Conservation (phyloP, 345 rosid genomes). For the Diplotaxis tenuifolia region DNA sequence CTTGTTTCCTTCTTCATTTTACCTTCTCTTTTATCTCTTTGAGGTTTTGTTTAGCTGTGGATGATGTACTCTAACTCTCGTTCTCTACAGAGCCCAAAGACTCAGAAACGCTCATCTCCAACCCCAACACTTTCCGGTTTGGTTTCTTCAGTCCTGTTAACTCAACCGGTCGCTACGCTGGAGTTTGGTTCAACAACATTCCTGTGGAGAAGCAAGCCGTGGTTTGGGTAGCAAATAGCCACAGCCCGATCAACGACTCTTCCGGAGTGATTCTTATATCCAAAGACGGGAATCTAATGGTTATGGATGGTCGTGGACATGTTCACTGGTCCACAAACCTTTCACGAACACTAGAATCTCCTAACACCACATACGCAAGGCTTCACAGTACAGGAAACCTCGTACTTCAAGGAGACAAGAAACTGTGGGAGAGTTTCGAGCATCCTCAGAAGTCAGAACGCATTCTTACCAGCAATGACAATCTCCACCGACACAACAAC, state of each 20-base stretch:
- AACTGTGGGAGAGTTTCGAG: conserved; percentile 51
- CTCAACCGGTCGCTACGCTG: conserved; percentile 44
- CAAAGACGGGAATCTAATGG: conserved; percentile 46
- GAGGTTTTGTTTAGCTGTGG: conserved; percentile 18
- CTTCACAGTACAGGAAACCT: conserved; percentile 53
- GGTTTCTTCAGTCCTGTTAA: conserved; percentile 54
- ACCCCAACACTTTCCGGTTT: conserved; percentile 30
- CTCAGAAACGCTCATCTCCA: conserved; percentile 35
- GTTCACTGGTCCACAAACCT: conserved; percentile 53
- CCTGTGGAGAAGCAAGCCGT: conserved; percentile 19
- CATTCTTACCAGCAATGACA: conserved; percentile 38
- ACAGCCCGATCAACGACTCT: conserved; percentile 45
- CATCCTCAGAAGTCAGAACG: conserved; percentile 40
- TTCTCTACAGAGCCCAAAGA: conserved; percentile 31
- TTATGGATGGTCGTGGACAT: conserved; percentile 39
- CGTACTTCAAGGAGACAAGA: conserved; percentile 29
- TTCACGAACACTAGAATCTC: conserved; percentile 3
- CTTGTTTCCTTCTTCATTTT: background rate
- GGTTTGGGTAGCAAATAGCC: conserved; percentile 54
- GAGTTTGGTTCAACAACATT: conserved; percentile 44
- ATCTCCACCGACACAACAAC: conserved; percentile 28
- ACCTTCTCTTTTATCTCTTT: conserved; percentile 17
- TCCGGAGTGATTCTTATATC: conserved; percentile 42
- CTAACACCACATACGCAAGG: conserved; percentile 34
- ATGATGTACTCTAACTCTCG: conserved; percentile 32